A percentile compares a stretch with the other conserved stretches of the same genome.
phyloP scores from a whole-genome alignment of 768 basidiomycete species.

The Xerocomus spinulosus region DNA sequence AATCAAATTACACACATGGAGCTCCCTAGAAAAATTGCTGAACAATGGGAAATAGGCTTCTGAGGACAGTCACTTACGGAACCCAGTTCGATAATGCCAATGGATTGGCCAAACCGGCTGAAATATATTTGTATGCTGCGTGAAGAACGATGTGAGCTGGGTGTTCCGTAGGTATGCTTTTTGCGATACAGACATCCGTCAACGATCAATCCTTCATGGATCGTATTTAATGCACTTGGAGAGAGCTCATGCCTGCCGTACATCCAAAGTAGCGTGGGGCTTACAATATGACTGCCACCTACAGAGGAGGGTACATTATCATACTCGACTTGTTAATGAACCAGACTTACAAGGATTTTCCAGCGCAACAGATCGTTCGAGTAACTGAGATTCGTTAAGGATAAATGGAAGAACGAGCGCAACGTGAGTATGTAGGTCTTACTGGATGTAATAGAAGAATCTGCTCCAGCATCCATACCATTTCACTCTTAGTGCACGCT shows the following conservation, averaged over 20 bases:
- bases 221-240: background rate
- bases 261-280: no score
- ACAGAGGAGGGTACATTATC: background rate
- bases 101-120: background rate
- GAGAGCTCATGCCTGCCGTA: no score
- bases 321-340: background rate
- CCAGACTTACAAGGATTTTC: background rate
- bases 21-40: background rate
- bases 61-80: background rate
- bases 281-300: background rate
- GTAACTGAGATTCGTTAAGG: background rate
- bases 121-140: background rate
- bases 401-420: background rate
- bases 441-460: constrained; percentile 4
- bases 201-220: background rate
- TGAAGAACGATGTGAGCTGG: background rate
- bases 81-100: background rate
- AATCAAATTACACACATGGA: background rate
- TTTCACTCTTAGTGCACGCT: background rate
- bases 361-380: background rate
- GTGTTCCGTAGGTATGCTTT: background rate
- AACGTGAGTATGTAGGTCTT: background rate
- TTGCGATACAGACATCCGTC: background rate
- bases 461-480: background rate
- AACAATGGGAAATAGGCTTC: no score